phyloP scores from a whole-genome alignment of 257 asterid genomes.

The Cruciata laevipes region DNA sequence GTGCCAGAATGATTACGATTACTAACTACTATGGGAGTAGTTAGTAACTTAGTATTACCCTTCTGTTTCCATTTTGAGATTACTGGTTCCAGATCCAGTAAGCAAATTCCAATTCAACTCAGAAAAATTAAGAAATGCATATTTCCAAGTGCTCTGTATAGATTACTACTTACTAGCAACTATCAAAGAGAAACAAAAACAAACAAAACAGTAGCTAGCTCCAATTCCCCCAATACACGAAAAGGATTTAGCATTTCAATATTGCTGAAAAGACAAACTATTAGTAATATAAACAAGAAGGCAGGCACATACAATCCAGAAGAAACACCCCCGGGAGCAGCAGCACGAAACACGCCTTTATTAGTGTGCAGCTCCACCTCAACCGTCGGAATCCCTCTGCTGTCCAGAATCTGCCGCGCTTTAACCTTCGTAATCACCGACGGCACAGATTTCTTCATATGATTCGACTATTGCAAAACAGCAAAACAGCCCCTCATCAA shows the following conservation, averaged over 20 bases:
- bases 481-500: neutral
- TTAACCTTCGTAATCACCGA: conserved; percentile 84
- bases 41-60: neutral
- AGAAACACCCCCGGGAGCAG: conserved; percentile 75
- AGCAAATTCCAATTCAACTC: neutral
- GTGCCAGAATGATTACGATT: neutral
- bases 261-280: neutral
- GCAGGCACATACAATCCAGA: conserved; percentile 55
- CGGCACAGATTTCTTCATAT: conserved; percentile 82
- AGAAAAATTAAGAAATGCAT: neutral
- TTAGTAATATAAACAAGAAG: neutral
- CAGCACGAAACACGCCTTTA: conserved; percentile 86
- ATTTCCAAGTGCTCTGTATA: too few relatives aligned
- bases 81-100: neutral
- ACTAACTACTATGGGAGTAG: neutral
- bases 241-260: neutral
- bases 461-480: conserved; percentile 48
- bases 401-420: conserved; percentile 90
- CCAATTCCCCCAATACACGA: neutral
- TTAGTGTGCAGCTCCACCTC: conserved; percentile 91
- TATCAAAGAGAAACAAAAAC: neutral
- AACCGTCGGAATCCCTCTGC: conserved; percentile 98
- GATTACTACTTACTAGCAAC: neutral
- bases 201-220: neutral
- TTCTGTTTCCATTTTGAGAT: neutral